Percentiles rank a stretch among this genome's conserved stretches.
phyloP scores from a whole-genome alignment of 768 basidiomycete species.

The Mycena maculata region DNA sequence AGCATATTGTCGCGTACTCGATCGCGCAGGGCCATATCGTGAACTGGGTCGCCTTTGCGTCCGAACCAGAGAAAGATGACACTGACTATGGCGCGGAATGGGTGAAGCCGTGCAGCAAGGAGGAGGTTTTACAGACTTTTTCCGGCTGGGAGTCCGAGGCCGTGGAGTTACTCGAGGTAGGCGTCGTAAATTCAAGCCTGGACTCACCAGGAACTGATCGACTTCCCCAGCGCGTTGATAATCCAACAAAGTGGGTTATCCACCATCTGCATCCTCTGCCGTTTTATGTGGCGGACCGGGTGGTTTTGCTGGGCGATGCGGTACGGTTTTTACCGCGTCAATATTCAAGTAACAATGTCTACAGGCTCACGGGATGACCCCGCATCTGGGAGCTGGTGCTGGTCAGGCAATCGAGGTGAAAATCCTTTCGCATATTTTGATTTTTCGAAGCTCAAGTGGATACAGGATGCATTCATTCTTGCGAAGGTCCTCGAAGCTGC shows the following conservation, averaged over 20 bases:
- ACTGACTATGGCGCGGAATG: slow-evolving; percentile 43
- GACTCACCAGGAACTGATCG: slow-evolving; percentile 1
- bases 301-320: slow-evolving; percentile 60
- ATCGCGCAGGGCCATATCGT: slow-evolving; percentile 57
- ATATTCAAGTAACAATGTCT: slow-evolving; percentile 33
- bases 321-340: slow-evolving; percentile 41
- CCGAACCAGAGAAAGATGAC: slow-evolving; percentile 49
- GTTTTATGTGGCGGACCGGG: slow-evolving; percentile 47
- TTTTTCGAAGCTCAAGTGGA: not conserved
- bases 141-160: slow-evolving; percentile 50
- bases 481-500: slow-evolving; percentile 37
- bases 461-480: slow-evolving; percentile 44
- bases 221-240: slow-evolving; percentile 42
- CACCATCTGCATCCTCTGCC: slow-evolving; percentile 50
- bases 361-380: slow-evolving; percentile 44
- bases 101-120: slow-evolving; percentile 46
- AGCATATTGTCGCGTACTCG: slow-evolving; percentile 63
- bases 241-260: slow-evolving; percentile 53
- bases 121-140: slow-evolving; percentile 48
- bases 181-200: not conserved
- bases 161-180: slow-evolving; percentile 42
- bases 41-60: slow-evolving; percentile 58
- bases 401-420: slow-evolving; percentile 46
- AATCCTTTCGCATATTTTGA: slow-evolving; percentile 10
- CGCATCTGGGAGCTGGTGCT: slow-evolving; percentile 44